Evolutionary conservation across 2,329 filamentous ascomycete species (phyloP), one percentile per base, ranked within the genome.

Genomic region (Raffaelea albimanens): DNA sequence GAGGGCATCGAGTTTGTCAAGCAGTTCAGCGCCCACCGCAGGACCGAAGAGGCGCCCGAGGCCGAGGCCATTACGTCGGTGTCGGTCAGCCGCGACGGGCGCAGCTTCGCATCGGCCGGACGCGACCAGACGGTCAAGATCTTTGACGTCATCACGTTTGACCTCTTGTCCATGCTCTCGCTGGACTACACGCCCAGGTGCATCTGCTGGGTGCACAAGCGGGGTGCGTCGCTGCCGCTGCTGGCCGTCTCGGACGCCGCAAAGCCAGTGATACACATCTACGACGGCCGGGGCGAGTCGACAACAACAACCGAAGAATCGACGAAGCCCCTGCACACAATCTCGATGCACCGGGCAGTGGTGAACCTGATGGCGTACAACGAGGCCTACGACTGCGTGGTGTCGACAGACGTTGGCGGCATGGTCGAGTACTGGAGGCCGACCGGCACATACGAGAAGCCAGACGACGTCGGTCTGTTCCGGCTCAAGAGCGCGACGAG

Each of bases 361-460:
- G 86, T 98, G 2, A 80, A 83, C 23, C 67, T 94, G 21, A 91
- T 98, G 78, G 82, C 82, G 1, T 98, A 89, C 70, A 98, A 97
- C 64, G 82, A 88, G 61, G 69, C 75, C 5, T 95, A 83, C 60
- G 84, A 97, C 64, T 98, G 93, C 59, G 90, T 95, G 1, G 70
- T 97, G 7, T 97, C 93, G 2, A 83, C 83, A 0, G 94, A 98
- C 55, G 82, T 91, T 56, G 79, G 80, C 46, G 91, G 93, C 21
- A 97, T 97, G 91, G 63, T 98, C 10, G 93, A 98, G 64, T 98
- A 98, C 67, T 98, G 93, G 93, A 78, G 79, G 49, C 89, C 93
- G 0, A 78, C 77, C 52, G 82, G 79, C 2, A 81, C 72, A 36
- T 96, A 88, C 62, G 88, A 95, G 59, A 96, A 97, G 64, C 93